Base-by-base conservation (phyloP, 176 grass and related monocot species). In the Ensete ventricosum region DNA sequence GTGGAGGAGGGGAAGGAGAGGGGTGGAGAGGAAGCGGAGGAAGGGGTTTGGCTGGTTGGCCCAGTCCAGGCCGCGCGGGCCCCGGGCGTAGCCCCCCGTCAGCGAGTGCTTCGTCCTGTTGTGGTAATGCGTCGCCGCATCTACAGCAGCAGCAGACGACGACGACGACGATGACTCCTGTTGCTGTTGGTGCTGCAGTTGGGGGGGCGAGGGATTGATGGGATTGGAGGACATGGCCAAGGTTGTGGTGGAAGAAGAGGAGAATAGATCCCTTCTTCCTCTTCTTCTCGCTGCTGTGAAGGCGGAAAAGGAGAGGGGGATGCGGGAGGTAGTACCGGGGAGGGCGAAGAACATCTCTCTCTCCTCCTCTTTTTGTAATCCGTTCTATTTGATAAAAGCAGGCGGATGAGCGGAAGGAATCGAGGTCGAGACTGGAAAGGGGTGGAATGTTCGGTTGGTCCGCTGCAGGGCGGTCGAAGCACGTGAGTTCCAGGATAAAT, bases 1-100 rank as follows among this genome's bases (percentile, higher is more conserved):
- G 78, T 0, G 65, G 73, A 27, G 53, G 64, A 92, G 85, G 12
- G 83, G 14, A 16, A 80, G 72, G 21, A 68, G 55, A 14, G 84
- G 68, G 1, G 89, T 80, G 21, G 85, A 77, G 0, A 67, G 11
- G 79, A 90, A 96, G 50, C 87, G 93, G 87, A 97, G 90, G 79
- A 97, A 97, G 58, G 93, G 93, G 19, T 97, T 92, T 17, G 93
- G 90, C 70, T 97, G 93, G 85, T 90, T 90, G 69, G 87, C 90
- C 93, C 93, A 92, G 74, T 97, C 93, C 81, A 97, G 93, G 67
- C 93, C 86, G 62, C 85, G 78, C 16, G 90, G 93, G 26, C 87
- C 87, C 34, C 90, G 90, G 67, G 90, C 87, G 81, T 97, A 97
- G 21, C 93, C 90, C 71, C 83, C 75, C 21, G 85, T 90, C 54